Evolutionary conservation across 139 green algal genomes (phyloP).

Genomic region (Desmodesmus armatus): DNA sequence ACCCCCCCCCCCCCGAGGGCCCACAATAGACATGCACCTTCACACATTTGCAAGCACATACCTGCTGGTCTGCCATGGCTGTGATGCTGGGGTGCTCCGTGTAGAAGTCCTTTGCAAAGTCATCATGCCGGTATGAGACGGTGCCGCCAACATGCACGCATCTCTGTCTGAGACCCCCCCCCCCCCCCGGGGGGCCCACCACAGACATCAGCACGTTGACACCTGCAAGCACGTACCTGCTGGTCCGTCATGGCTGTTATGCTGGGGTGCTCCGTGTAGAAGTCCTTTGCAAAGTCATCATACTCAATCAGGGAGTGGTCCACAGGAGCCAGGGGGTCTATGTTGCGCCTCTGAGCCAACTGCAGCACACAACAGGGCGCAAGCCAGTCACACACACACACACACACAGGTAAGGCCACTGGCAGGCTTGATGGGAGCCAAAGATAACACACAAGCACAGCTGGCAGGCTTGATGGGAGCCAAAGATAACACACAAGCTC

Average conservation of each 20-base stretch:
- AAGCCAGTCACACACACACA: neutral
- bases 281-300: conserved; percentile 85
- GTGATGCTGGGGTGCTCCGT: conserved; percentile 68
- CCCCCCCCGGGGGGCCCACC: no score
- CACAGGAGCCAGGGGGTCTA: conserved; percentile 71
- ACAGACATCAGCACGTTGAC: no score
- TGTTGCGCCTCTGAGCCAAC: conserved; percentile 30
- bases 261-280: conserved; percentile 78
- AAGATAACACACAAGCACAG: neutral
- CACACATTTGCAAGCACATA: no score
- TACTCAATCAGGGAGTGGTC: conserved; percentile 80
- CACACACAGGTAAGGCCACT: neutral
- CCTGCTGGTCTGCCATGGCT: conserved; percentile 75
- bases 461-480: neutral
- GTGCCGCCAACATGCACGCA: no score
- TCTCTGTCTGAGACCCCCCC: no score
- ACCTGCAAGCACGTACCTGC: conserved; percentile 80
- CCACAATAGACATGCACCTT: no score
- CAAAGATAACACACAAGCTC: neutral
- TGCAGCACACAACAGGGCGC: neutral
- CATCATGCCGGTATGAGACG: no score
- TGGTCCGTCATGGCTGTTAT: conserved; percentile 72
- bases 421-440: neutral
- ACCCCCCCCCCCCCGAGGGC: no score
- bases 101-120: conserved; percentile 92